Evolutionary conservation across 1,284 basidiomycete genomes (phyloP).

Genomic region (Cutaneotrichosporon daszewskae): DNA sequence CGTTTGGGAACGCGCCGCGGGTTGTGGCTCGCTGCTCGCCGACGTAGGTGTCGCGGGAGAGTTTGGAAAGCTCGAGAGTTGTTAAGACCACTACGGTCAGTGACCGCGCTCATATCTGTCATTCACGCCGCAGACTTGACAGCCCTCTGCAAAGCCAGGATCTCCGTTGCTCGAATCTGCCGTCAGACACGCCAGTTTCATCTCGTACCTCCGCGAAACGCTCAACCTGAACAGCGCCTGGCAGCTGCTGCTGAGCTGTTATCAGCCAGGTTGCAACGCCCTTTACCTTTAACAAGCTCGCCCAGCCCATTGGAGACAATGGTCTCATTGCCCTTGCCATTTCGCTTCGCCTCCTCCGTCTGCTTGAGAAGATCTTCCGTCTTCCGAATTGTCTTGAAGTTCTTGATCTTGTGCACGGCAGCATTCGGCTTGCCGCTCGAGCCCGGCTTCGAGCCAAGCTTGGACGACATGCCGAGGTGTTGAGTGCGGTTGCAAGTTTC

Average conservation of each 20-base stretch:
- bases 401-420: slow-evolving; percentile 2
- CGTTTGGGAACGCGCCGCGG: slow-evolving; percentile 77
- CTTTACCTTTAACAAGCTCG: slow-evolving; percentile 26
- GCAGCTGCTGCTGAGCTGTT: slow-evolving; percentile 58
- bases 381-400: slow-evolving; percentile 27
- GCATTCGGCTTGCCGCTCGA: not conserved
- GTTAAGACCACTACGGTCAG: slow-evolving; percentile 41
- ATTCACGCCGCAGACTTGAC: slow-evolving; percentile 70
- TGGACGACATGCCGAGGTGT: not conserved
- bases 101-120: no score
- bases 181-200: not conserved
- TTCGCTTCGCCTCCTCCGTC: slow-evolving; percentile 16
- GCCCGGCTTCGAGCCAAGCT: not conserved
- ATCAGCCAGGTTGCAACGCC: slow-evolving; percentile 1
- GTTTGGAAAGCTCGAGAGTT: slow-evolving; percentile 82
- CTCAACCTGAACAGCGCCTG: slow-evolving; percentile 73
- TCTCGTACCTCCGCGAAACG: slow-evolving; percentile 68
- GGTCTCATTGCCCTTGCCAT: slow-evolving; percentile 33
- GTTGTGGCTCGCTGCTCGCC: slow-evolving; percentile 87
- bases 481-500: not conserved
- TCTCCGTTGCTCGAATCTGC: slow-evolving; percentile 78
- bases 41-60: slow-evolving; percentile 76
- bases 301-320: slow-evolving; percentile 26
- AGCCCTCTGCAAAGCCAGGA: slow-evolving; percentile 74
- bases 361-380: slow-evolving; percentile 29